These are phyloP conservation scores for Pseudonectria foliicola DNA, from an alignment of 2,329 filamentous ascomycete species.

Conservation along the genomic window DNA sequence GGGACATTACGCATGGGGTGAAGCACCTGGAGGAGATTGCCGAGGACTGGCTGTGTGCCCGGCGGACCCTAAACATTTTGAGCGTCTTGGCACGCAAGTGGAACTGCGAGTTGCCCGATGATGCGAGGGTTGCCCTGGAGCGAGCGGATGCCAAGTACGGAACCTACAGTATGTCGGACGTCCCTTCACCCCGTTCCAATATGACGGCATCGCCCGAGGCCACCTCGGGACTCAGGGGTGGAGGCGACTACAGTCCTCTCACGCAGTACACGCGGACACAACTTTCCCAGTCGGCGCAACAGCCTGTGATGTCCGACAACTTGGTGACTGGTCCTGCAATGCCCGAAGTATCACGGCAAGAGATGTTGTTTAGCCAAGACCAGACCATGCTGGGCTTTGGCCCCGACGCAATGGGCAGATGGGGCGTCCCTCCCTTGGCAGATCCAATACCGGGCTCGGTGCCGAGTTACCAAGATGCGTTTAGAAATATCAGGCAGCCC, in stretches of 20 bases:
- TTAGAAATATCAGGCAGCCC: constrained; percentile 13
- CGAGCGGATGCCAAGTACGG: constrained; percentile 77
- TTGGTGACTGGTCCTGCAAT: constrained; percentile 11
- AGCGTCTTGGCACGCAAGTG: constrained; percentile 82
- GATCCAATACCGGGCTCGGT: constrained; percentile 13
- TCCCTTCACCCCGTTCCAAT: constrained; percentile 45
- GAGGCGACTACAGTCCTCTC: constrained; percentile 28
- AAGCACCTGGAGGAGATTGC: constrained; percentile 93
- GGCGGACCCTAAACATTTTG: constrained; percentile 77
- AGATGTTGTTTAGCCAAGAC: no score
- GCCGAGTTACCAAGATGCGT: constrained; percentile 14
- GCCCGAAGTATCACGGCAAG: constrained; percentile 9
- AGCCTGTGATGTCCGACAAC: constrained; percentile 5
- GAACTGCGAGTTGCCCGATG: constrained; percentile 78
- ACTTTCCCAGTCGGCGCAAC: constrained; percentile 13
- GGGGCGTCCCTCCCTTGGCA: constrained; percentile 11
- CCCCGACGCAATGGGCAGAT: constrained; percentile 19
- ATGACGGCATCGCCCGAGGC: constrained; percentile 25
- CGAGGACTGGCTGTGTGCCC: constrained; percentile 86
- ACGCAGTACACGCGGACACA: constrained; percentile 26
- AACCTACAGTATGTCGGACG: constrained; percentile 55
- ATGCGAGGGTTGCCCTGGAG: constrained; percentile 68
- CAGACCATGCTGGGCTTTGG: constrained; percentile 10
- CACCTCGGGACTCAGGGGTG: constrained; percentile 12
- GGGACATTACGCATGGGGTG: constrained; percentile 85